Evolutionary conservation across 768 basidiomycete species (phyloP), one percentile per base, ranked within the genome.

Genomic region (Kwoniella newhampshirensis): DNA sequence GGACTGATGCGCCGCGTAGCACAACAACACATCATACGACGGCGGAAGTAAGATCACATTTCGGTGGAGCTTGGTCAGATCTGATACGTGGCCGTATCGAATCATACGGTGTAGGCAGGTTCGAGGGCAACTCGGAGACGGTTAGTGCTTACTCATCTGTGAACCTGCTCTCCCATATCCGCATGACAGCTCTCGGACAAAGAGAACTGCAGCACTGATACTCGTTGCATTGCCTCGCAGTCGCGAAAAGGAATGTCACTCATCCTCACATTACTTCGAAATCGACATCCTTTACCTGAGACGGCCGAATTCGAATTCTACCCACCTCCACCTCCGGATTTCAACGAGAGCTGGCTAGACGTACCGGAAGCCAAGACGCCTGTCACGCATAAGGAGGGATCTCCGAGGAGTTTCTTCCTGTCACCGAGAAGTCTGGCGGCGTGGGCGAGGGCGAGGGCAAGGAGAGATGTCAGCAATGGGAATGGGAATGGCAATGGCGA

Each of bases 31-130:
- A 94, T 75, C 85, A 83, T 17, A 93, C 89, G 2, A 89, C 92
- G 62, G 92, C 89, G 3, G 81, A 88, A 59, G 85, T 94, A 54
- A 80, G 87, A n/a, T 94, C 91, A 48, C 83, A 86, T 43, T 87
- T 94, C 64, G 92, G 92, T 9, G 93, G 91, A 85, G 87, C 89
- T 23, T 82, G 93, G 37, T 88, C 91, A 3, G 89, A 85, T 75
- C 80, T 76, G 26, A 61, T 74, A 17, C 37, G 75, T 36, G 23
- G 65, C 9, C 59, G 83, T 57, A 91, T 94, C 43, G 92, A 96
- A 77, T 87, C 79, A 53, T 89, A 90, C 65, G 92, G 90, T 18
- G 76, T 91, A 50, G 84, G 84, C 11, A 84, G 83, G 60, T 92
- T 94, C 79, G 90, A 92, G 75, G 83, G 86, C 17, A 89, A 96